Evolutionary conservation across 371 early-diverging fungal species (phyloP).

Genomic region (Syncephalis plumigaleata): DNA sequence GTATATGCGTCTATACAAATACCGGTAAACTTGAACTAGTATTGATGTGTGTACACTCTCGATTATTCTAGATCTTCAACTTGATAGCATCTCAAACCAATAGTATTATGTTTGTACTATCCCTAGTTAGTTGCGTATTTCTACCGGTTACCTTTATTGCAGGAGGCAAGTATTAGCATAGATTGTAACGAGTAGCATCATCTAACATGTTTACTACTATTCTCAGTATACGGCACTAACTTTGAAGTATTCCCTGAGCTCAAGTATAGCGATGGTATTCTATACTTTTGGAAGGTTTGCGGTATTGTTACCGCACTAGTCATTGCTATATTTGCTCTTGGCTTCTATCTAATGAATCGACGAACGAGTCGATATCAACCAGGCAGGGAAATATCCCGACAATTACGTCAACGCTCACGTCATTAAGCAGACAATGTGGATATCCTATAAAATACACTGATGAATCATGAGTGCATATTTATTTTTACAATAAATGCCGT

Average conservation of each 20-base stretch:
- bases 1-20: background rate
- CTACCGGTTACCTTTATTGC: slow-evolving; percentile 20
- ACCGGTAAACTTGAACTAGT: no score
- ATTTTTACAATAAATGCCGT: no score
- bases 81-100: slow-evolving; percentile 20
- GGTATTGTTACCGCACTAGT: background rate
- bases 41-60: no score
- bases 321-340: no score
- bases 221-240: slow-evolving; percentile 21
- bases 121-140: slow-evolving; percentile 15
- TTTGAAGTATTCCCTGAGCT: slow-evolving; percentile 18
- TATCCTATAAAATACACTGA: no score
- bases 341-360: no score
- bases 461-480: no score
- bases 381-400: no score
- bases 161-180: slow-evolving; percentile 10
- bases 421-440: no score
- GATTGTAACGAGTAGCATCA: background rate
- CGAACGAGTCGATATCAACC: no score
- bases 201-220: background rate
- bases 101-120: slow-evolving; percentile 16
- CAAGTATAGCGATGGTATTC: slow-evolving; percentile 5
- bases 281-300: slow-evolving; percentile 20
- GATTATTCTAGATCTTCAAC: slow-evolving; percentile 20
- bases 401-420: no score